Evolutionary conservation across 306 rosid species (phyloP), one percentile per base, ranked within the genome.

Genomic region (Trifolium repens): DNA sequence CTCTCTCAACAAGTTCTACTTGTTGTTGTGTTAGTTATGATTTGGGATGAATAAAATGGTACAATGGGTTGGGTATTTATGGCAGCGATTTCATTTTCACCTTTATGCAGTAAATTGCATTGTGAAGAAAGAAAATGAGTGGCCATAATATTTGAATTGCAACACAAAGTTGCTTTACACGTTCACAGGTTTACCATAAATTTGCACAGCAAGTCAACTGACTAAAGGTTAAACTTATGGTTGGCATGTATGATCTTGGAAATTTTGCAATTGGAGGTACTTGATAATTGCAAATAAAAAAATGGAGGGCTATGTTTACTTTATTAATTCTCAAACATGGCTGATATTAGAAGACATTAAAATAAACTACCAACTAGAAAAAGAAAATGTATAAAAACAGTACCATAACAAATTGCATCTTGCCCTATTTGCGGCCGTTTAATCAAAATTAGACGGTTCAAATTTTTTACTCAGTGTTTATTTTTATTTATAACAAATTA

Each of bases 151-250:
- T 32, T 32, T 32, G 35, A 32, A 32, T 32, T 46, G 4, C 53
- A 35, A 61, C 30, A 27, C 30, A 27, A 27, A 27, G 30, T 27
- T 27, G 30, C 30, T 27, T 27, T 27, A 27, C 30, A 27, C 30
- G 30, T 27, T 27, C 30, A 27, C 40, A 9, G 55, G 9, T 12
- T 5, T 49, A 19, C 39, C 40, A 42, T 0, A 37, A 52, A 42
- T 67, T 63, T 17, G 44, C 14, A 24, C 19, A 60, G 14, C 1
- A 58, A 63, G 17, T 75, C 61, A 69, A 50, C 5, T 19, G 26
- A 62, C 16, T 59, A 13, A 35, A 40, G 17, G 50, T 22, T 19
- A 73, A 77, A 73, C 9, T 8, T 11, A 1, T 73, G 40, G 71
- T 8, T 46, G 59, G 37, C n/a, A 7, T 59, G 54, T 17, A 66